Percentiles rank a stretch among this genome's conserved stretches.
Evolutionary conservation across 768 basidiomycete genomes (phyloP).

Genomic region (Termitomyces sp.): DNA sequence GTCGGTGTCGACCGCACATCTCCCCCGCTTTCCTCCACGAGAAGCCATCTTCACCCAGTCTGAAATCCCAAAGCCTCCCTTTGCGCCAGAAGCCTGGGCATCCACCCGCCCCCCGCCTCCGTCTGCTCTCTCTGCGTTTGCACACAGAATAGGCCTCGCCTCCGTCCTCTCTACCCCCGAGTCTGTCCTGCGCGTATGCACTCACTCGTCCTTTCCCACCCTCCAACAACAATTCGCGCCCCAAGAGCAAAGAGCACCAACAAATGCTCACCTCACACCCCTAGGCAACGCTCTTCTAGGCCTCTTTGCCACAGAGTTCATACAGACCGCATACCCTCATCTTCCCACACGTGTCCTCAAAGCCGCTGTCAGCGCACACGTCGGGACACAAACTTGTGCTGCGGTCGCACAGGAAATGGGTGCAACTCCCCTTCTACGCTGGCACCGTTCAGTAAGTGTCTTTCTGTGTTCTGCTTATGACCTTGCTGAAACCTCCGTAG

Average conservation of each 20-base stretch:
- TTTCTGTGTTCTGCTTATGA: not conserved
- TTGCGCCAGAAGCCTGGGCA: conserved; percentile 70
- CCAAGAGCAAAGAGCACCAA: conserved; percentile 48
- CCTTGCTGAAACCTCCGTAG: conserved; percentile 27
- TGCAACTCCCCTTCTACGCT: conserved; percentile 71
- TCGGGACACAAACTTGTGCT: conserved; percentile 81
- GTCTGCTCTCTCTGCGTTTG: conserved; percentile 71
- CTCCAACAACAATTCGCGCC: conserved; percentile 60
- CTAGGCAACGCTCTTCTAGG: conserved; percentile 90
- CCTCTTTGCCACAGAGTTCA: conserved; percentile 83
- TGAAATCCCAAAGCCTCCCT: conserved; percentile 38
- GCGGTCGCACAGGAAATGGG: conserved; percentile 87
- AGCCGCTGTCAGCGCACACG: conserved; percentile 89
- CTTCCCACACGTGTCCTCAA: conserved; percentile 90
- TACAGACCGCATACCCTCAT: conserved; percentile 81
- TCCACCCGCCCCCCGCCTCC: conserved; percentile 68
- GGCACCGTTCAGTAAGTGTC: conserved; percentile 71
- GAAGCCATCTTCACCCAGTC: conserved; percentile 42
- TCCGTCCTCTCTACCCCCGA: conserved; percentile 53
- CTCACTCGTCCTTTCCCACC: conserved; percentile 67
- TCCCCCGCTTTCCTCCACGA: conserved; percentile 62
- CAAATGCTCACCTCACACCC: conserved; percentile 73
- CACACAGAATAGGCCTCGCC: conserved; percentile 72
- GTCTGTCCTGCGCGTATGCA: conserved; percentile 70
- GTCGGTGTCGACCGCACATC: conserved; percentile 55